These are phyloP conservation scores for Rubroboletus pulcherrimus DNA, from an alignment of 768 basidiomycete species.

Conservation along the genomic window DNA sequence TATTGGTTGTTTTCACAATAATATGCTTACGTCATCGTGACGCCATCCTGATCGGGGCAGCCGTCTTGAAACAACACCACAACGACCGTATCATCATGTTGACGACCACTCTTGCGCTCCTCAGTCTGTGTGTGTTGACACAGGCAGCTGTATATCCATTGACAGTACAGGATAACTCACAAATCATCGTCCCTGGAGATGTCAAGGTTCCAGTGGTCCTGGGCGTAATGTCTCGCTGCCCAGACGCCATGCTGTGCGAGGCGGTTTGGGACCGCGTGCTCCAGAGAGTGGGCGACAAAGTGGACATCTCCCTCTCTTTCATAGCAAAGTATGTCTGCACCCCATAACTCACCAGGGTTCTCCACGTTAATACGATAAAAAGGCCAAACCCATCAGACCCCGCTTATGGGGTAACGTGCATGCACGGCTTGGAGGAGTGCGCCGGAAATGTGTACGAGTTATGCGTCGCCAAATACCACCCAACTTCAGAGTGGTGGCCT, in stretches of 20 bases:
- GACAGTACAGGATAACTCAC: constrained; percentile 19
- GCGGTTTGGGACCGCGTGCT: constrained; percentile 70
- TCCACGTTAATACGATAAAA: constrained; percentile 10
- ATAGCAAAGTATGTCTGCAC: constrained; percentile 59
- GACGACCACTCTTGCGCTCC: constrained; percentile 10
- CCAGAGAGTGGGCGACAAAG: constrained; percentile 54
- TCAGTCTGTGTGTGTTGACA: constrained; percentile 13
- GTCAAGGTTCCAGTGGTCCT: constrained; percentile 49
- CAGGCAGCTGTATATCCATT: constrained; percentile 16
- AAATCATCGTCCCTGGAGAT: constrained; percentile 11
- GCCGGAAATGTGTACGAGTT: constrained; percentile 87
- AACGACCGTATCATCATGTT: constrained; percentile 18
- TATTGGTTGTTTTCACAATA: not conserved
- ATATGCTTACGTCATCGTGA: constrained; percentile 27
- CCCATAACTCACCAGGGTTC: constrained; percentile 1
- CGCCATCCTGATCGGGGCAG: constrained; percentile 14
- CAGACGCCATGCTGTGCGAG: constrained; percentile 83
- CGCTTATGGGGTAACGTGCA: constrained; percentile 76
- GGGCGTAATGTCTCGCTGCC: constrained; percentile 70
- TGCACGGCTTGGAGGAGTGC: constrained; percentile 80
- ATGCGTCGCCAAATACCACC: constrained; percentile 64
- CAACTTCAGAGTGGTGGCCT: constrained; percentile 67
- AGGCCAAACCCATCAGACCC: constrained; percentile 64
- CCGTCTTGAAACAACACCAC: constrained; percentile 10
- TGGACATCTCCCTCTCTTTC: constrained; percentile 68